Percentiles rank a stretch among this genome's conserved stretches.
Conservation (phyloP, 805 yeast species). For the Candida ascalaphidarum region DNA sequence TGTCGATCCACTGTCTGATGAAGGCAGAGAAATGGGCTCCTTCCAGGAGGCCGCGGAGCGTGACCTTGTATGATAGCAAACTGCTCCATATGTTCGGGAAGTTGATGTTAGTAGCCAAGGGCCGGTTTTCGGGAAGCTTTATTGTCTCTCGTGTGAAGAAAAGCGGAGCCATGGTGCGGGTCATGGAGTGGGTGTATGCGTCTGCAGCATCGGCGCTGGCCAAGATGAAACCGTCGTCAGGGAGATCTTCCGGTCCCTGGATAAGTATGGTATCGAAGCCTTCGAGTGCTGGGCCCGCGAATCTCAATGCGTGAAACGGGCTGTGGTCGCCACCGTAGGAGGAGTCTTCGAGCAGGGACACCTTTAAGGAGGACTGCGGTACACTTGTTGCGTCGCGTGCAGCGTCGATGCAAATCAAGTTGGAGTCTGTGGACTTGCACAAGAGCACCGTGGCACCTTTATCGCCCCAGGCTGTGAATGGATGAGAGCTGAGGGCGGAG, state of each 20-base stretch:
- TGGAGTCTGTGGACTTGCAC: no score
- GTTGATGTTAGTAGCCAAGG: constrained; percentile 39
- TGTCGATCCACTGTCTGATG: constrained; percentile 56
- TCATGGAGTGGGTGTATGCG: no score
- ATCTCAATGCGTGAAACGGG: constrained; percentile 49
- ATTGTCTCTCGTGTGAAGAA: no score
- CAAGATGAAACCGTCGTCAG: constrained; percentile 12
- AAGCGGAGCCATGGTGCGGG: no score
- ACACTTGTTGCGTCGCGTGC: not conserved
- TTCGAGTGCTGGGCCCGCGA: no score
- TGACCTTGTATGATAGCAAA: constrained; percentile 43
- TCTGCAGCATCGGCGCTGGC: constrained; percentile 25
- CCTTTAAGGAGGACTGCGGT: no score
- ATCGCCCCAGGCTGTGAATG: no score
- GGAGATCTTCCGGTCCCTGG: no score
- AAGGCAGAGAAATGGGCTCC: constrained; percentile 44
- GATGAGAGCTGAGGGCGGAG: no score
- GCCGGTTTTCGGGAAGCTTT: constrained; percentile 35
- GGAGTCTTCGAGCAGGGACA: constrained; percentile 36
- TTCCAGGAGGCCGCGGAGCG: constrained; percentile 3
- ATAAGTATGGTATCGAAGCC: no score
- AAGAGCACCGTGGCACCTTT: no score
- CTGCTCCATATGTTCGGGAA: constrained; percentile 55
- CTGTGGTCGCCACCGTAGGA: constrained; percentile 40
- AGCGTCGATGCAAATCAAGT: not conserved